These are phyloP conservation scores for Talaromyces wortmannii DNA, from an alignment of 495 filamentous ascomycete genomes.

Conservation along the genomic window DNA sequence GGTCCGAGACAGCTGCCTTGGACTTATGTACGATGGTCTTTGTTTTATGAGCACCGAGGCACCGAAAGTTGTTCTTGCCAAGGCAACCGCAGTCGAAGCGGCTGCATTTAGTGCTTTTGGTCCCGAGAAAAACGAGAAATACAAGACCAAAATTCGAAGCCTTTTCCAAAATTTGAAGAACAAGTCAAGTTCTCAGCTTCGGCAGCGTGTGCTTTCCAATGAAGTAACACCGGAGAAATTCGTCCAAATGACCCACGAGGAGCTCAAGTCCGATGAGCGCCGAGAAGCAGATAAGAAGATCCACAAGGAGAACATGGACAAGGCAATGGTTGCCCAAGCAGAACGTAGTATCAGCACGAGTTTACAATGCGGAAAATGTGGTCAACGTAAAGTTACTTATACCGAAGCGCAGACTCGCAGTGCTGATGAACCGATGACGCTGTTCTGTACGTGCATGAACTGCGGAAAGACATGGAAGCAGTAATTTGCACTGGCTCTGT, in stretches of 20 bases:
- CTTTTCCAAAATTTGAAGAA: conserved; percentile 92
- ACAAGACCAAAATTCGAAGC: conserved; percentile 80
- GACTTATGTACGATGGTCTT: conserved; percentile 78
- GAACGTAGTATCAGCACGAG: conserved; percentile 82
- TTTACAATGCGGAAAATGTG: conserved; percentile 83
- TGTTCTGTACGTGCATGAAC: conserved; percentile 42
- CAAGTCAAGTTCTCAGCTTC: conserved; percentile 72
- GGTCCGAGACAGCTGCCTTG: conserved; percentile 72
- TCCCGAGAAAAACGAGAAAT: conserved; percentile 62
- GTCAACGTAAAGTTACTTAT: conserved; percentile 88
- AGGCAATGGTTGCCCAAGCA: conserved; percentile 83
- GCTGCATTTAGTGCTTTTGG: conserved; percentile 60
- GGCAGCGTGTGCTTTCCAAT: conserved; percentile 64
- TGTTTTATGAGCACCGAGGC: conserved; percentile 34
- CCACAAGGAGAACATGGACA: conserved; percentile 87
- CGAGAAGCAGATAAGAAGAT: conserved; percentile 60
- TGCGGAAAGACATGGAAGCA: conserved; percentile 47
- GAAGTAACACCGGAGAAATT: conserved; percentile 65
- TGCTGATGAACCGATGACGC: conserved; percentile 64
- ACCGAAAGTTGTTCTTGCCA: conserved; percentile 52
- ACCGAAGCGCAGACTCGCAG: conserved; percentile 91
- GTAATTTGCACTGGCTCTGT: conserved; percentile 11
- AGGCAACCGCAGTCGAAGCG: conserved; percentile 64
- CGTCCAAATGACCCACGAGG: conserved; percentile 66
- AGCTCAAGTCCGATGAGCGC: conserved; percentile 70